These are phyloP conservation scores for Candida anutae DNA, from an alignment of 1,139 yeast species.

Conservation along the genomic window DNA sequence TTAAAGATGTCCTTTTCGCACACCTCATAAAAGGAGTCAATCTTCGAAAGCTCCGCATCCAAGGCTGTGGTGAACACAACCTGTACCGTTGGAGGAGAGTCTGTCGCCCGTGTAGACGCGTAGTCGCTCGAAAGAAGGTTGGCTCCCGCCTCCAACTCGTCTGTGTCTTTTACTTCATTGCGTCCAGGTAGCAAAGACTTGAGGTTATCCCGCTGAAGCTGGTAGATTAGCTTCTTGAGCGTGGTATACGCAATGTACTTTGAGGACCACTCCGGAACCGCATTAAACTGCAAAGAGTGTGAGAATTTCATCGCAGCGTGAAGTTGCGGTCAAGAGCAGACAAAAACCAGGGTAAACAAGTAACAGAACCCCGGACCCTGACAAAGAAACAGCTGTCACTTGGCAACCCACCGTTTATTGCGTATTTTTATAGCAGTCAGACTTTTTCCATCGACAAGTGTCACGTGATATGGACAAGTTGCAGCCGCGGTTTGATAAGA, in stretches of 20 bases:
- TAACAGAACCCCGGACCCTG: too few relatives aligned
- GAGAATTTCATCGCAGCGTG: conserved; percentile 54
- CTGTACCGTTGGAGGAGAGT: conserved; percentile 15
- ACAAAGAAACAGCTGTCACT: background rate
- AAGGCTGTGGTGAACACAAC: conserved; percentile 45
- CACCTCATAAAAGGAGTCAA: conserved; percentile 50
- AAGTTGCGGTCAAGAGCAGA: too few relatives aligned
- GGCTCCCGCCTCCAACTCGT: conserved; percentile 15
- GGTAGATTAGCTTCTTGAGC: conserved; percentile 54
- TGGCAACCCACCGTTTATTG: background rate
- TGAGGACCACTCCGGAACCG: conserved; percentile 74
- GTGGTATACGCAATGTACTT: conserved; percentile 61
- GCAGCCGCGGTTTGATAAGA: too few relatives aligned
- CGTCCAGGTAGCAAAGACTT: conserved; percentile 11
- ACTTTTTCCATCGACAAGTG: too few relatives aligned
- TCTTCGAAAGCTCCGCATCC: conserved; percentile 47
- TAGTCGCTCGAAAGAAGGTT: conserved; percentile 20
- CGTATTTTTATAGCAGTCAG: too few relatives aligned
- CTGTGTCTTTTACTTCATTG: conserved; percentile 10
- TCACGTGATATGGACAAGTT: too few relatives aligned
- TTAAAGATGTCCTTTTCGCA: conserved; percentile 44
- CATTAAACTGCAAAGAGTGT: conserved; percentile 63
- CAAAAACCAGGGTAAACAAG: too few relatives aligned
- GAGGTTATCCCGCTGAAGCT: conserved; percentile 53
- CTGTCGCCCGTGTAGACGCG: conserved; percentile 11